phyloP scores from a whole-genome alignment of 768 basidiomycete genomes.

The Pleurotus pulmonarius region DNA sequence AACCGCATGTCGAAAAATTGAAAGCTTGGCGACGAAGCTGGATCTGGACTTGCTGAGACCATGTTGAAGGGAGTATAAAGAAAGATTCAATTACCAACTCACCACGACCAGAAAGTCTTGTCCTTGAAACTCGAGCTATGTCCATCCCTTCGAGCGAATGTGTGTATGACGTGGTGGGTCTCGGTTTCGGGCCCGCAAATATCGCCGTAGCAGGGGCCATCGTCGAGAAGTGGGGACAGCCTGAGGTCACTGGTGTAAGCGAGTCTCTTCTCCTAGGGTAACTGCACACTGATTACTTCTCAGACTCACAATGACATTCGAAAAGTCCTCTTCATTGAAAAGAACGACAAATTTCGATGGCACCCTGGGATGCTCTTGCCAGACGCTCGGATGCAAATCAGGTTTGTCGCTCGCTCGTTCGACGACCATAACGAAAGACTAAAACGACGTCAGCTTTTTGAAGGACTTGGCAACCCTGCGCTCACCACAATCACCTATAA shows the following conservation, averaged over 20 bases:
- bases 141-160: constrained; percentile 13
- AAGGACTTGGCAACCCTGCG: constrained; percentile 53
- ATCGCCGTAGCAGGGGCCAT: constrained; percentile 47
- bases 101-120: not conserved
- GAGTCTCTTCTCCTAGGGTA: too few relatives aligned
- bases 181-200: constrained; percentile 53
- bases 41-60: not conserved
- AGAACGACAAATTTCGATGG: constrained; percentile 44
- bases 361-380: constrained; percentile 55
- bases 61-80: too few relatives aligned
- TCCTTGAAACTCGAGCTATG: constrained; percentile 11
- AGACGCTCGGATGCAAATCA: constrained; percentile 51
- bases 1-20: not conserved
- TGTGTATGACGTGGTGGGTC: constrained; percentile 42
- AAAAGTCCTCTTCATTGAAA: constrained; percentile 45
- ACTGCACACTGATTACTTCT: constrained; percentile 10
- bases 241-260: not conserved
- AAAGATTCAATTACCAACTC: too few relatives aligned
- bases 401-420: constrained; percentile 20
- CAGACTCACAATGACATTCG: constrained; percentile 12
- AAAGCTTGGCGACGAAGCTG: not conserved
- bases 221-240: constrained; percentile 34
- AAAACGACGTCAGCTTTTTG: constrained; percentile 32
- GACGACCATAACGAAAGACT: not conserved
- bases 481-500: constrained; percentile 45